A percentile compares a stretch with the other conserved stretches of the same genome.
Evolutionary conservation across 306 rosid genomes (phyloP).

Genomic region (Rosa persica): DNA sequence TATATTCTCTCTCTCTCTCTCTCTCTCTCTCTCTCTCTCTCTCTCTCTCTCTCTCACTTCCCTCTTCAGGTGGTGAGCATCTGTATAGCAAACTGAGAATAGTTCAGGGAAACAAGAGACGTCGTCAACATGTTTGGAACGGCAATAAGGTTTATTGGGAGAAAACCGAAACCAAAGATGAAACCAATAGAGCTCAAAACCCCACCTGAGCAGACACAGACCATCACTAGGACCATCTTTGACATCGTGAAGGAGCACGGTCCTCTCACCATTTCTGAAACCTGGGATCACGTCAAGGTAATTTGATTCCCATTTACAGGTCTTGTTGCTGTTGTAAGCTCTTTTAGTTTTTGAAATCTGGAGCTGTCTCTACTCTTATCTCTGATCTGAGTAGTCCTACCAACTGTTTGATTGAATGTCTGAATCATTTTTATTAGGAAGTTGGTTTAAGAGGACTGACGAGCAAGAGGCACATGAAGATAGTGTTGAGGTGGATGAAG

Average conservation of each 20-base stretch:
- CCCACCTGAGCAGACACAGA: constrained; percentile 77
- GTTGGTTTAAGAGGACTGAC: constrained; percentile 78
- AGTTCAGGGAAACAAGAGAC: background rate
- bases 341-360: background rate
- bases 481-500: constrained; percentile 89
- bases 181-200: constrained; percentile 58
- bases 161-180: constrained; percentile 75
- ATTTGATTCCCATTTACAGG: background rate
- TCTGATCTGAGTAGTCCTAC: background rate
- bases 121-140: constrained; percentile 52
- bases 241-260: constrained; percentile 85
- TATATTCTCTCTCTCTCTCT: background rate
- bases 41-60: background rate
- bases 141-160: constrained; percentile 51
- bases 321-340: background rate
- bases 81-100: background rate
- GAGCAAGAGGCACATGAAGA: constrained; percentile 87
- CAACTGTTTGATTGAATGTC: background rate
- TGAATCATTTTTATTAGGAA: constrained; percentile 45
- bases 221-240: constrained; percentile 64
- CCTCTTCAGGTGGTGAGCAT: background rate
- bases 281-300: constrained; percentile 88
- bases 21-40: background rate
- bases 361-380: background rate
- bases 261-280: constrained; percentile 72